These are phyloP conservation scores for Apiotrichum siamense DNA, from an alignment of 1,284 basidiomycete genomes.

Conservation along the genomic window DNA sequence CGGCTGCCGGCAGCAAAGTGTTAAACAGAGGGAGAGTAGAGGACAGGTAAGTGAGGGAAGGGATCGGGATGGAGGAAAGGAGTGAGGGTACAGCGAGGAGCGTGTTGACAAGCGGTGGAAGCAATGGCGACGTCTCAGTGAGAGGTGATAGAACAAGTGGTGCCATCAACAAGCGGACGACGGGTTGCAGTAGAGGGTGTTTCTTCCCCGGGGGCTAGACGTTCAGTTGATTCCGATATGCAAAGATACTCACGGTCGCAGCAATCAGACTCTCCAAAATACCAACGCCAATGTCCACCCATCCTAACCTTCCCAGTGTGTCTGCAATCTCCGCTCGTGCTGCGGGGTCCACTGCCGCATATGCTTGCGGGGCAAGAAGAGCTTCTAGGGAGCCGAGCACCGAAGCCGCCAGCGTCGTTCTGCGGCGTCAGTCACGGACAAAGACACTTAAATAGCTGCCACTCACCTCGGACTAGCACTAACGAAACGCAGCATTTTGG, in stretches of 20 bases:
- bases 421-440: slow-evolving; percentile 2
- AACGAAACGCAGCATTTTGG: slow-evolving; percentile 15
- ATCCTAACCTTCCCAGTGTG: slow-evolving; percentile 15
- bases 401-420: slow-evolving; percentile 10
- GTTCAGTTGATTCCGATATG: neutral
- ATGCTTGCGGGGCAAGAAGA: slow-evolving; percentile 17
- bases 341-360: neutral
- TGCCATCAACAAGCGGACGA: slow-evolving; percentile 35
- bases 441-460: neutral
- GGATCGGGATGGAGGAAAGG: slow-evolving; percentile 38
- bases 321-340: slow-evolving; percentile 12
- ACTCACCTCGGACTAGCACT: slow-evolving; percentile 11
- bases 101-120: slow-evolving; percentile 30
- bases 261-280: slow-evolving; percentile 28
- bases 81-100: slow-evolving; percentile 43
- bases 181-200: slow-evolving; percentile 29
- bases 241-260: slow-evolving; percentile 26
- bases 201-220: slow-evolving; percentile 36
- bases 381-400: slow-evolving; percentile 17
- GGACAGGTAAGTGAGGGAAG: slow-evolving; percentile 39
- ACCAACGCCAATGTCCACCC: slow-evolving; percentile 30
- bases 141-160: slow-evolving; percentile 23
- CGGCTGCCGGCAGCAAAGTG: slow-evolving; percentile 32
- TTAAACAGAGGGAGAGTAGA: slow-evolving; percentile 36
- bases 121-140: slow-evolving; percentile 11